These are phyloP conservation scores for Ganoderma multipileum DNA, from an alignment of 1,284 basidiomycete genomes.

Conservation along the genomic window DNA sequence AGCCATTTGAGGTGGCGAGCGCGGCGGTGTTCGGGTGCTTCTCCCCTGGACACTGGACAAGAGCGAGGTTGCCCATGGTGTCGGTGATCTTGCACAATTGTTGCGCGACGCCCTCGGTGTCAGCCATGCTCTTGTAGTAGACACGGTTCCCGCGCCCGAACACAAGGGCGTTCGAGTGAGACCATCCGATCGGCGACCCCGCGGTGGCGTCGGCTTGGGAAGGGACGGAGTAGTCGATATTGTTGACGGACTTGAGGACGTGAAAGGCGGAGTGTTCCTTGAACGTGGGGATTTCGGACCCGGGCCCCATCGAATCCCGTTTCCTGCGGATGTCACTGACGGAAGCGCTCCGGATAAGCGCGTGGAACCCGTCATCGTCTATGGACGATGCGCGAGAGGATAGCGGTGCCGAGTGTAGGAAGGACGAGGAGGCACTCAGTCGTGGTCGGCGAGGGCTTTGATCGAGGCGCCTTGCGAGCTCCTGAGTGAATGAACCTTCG, in stretches of 20 bases:
- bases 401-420: conserved; percentile 17
- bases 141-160: conserved; percentile 61
- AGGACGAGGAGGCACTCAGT: conserved; percentile 19
- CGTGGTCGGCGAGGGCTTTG: conserved; percentile 13
- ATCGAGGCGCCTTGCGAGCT: conserved; percentile 4
- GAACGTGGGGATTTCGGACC: conserved; percentile 16
- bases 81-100: conserved; percentile 60
- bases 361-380: conserved; percentile 20
- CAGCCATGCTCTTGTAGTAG: conserved; percentile 54
- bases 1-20: conserved; percentile 53
- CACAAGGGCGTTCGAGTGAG: conserved; percentile 49
- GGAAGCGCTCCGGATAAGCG: conserved; percentile 25
- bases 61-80: conserved; percentile 50
- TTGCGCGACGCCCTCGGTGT: conserved; percentile 52
- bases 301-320: conserved; percentile 26
- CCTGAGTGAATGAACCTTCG: conserved; percentile 12
- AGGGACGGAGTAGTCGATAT: conserved; percentile 28
- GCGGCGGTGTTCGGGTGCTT: conserved; percentile 51
- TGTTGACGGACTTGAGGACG: conserved; percentile 27
- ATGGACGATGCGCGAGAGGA: conserved; percentile 28
- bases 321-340: conserved; percentile 21
- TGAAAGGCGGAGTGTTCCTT: conserved; percentile 25
- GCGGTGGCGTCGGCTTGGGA: conserved; percentile 19
- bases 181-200: conserved; percentile 49
- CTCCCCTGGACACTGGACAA: conserved; percentile 49